Evolutionary conservation across 805 yeast species (phyloP), one percentile per base, ranked within the genome.

Genomic region (Wilhelminamyces savonicus): DNA sequence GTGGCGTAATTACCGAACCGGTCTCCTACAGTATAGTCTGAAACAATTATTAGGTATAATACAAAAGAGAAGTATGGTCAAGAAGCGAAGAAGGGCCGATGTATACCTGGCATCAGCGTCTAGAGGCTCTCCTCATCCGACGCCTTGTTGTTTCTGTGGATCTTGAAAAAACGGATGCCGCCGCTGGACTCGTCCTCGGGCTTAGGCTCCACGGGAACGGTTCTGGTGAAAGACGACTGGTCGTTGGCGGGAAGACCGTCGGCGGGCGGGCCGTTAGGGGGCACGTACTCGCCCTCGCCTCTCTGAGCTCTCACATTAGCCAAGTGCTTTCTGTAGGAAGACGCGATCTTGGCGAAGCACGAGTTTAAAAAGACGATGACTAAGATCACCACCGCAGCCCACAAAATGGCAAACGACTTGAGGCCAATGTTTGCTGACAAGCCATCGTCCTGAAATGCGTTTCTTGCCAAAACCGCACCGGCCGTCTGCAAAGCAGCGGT

Each of bases 401-500:
- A 83, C 5, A 76, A 49, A 32, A 81, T 48, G 47, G 82, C 88
- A 51, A 77, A 52, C 46, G 72, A 55, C 27, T 72, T 58, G 19
- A 74, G 66, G 37, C 86, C 84, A 34, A 82, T 39, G 31, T 67
- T 60, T 24, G 77, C 66, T 11, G 41, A 34, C 38, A 63, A 48
- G 24, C 61, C 68, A 17, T 54, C 71, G 36, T 60, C 51, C 23
- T 54, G 48, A 71, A 88, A 88, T 16, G 81, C 79, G 45, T 76
- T 66, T 52, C 69, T 78, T 27, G 84, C 92, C 62, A 82, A 50
- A n/a, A 81, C 94, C 37, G 71, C 56, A 25, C 74, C 82, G 3
- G 94, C 92, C 20, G 95, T 85, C 53, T 76, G 73, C 49, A 80
- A 62, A 9, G 83, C 62, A 26, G 82, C 80, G 31, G 81, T 84